These are phyloP conservation scores for Acacia pycnantha DNA, from an alignment of 331 rosid genomes.

Conservation along the genomic window DNA sequence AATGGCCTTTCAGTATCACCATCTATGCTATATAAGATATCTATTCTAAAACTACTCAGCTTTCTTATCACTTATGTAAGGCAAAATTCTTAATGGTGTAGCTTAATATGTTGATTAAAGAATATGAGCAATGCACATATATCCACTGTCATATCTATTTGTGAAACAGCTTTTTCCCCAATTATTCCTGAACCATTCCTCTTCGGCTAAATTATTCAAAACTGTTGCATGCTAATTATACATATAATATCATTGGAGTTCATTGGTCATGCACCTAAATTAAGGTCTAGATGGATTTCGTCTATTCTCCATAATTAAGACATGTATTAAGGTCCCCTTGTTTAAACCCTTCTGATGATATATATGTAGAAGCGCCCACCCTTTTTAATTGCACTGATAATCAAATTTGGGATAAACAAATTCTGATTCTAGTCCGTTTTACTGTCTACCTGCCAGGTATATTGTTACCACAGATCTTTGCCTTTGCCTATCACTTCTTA, in stretches of 20 bases:
- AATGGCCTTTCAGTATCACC: background rate
- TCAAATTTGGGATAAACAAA: slow-evolving; percentile 5
- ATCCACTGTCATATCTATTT: background rate
- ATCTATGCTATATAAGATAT: background rate
- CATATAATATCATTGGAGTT: slow-evolving; percentile 17
- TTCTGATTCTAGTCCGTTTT: slow-evolving; percentile 13
- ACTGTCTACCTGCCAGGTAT: slow-evolving; percentile 53
- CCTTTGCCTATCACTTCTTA: slow-evolving; percentile 61
- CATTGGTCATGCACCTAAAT: slow-evolving; percentile 4
- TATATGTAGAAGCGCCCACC: background rate
- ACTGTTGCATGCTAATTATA: background rate
- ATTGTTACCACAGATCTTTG: slow-evolving; percentile 58
- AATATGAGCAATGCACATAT: slow-evolving; percentile 4
- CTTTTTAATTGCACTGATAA: slow-evolving; percentile 1
- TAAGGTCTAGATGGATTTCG: background rate
- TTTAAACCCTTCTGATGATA: slow-evolving; percentile 2
- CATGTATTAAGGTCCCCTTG: background rate
- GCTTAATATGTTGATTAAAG: background rate
- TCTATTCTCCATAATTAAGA: background rate
- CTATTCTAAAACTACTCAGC: background rate
- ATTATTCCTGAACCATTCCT: background rate
- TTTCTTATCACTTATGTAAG: background rate
- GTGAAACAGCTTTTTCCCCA: background rate
- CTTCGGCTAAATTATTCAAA: background rate
- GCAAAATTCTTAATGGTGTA: background rate